phyloP scores from a whole-genome alignment of 257 asterid genomes.

The Solanum piurae region DNA sequence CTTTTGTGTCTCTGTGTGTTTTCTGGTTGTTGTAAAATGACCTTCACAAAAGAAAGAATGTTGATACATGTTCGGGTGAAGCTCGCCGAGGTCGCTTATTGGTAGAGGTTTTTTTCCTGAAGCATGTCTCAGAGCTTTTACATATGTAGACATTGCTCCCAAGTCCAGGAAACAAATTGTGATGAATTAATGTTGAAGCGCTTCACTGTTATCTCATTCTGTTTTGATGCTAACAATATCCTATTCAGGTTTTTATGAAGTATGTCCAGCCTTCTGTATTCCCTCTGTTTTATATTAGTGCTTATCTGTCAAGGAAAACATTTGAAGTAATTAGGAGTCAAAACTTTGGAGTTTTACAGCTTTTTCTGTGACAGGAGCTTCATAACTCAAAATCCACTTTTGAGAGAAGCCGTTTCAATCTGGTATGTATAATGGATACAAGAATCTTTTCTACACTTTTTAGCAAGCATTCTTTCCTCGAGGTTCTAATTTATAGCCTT shows the following conservation, averaged over 20 bases:
- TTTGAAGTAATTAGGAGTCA: neutral
- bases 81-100: neutral
- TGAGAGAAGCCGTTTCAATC: conserved; percentile 90
- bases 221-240: neutral
- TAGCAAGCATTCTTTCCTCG: neutral
- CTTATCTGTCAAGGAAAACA: neutral
- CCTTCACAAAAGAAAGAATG: neutral
- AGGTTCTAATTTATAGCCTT: conserved; percentile 15
- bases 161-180: neutral
- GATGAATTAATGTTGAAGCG: neutral
- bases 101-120: neutral
- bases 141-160: neutral
- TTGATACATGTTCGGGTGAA: neutral
- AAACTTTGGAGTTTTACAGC: conserved; percentile 1
- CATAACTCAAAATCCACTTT: conserved; percentile 91
- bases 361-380: conserved; percentile 59
- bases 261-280: neutral
- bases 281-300: neutral
- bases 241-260: neutral
- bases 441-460: conserved; percentile 3
- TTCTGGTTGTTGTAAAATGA: neutral
- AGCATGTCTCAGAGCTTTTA: neutral
- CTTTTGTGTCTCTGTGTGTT: neutral
- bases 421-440: conserved; percentile 40
- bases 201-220: neutral